These are phyloP conservation scores for Ascomycota sp. DNA, from an alignment of 2,329 filamentous ascomycete genomes.

Conservation along the genomic window DNA sequence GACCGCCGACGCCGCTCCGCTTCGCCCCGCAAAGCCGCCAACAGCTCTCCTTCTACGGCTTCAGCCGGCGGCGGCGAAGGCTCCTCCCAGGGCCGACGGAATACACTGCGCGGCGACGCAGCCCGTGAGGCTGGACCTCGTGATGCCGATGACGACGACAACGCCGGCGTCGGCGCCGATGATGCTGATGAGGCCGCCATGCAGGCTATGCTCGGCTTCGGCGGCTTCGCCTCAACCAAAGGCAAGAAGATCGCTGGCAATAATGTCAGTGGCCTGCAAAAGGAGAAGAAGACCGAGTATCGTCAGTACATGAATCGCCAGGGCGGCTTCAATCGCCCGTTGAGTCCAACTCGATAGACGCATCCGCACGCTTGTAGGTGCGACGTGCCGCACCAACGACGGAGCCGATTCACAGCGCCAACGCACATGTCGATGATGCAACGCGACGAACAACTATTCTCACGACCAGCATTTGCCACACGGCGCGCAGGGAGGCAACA, in stretches of 20 bases:
- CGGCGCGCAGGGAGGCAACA: too few species aligned
- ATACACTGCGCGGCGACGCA: too few species aligned
- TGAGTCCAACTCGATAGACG: conserved; percentile 32
- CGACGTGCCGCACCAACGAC: too few species aligned
- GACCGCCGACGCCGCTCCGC: conserved; percentile 16
- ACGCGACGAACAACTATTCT: too few species aligned
- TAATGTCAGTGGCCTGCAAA: conserved; percentile 59
- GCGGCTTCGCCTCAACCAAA: conserved; percentile 69
- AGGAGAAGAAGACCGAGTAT: conserved; percentile 89
- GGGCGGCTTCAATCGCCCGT: conserved; percentile 62
- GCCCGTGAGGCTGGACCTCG: background rate
- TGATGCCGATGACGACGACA: conserved; percentile 6
- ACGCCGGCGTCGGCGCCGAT: conserved; percentile 18
- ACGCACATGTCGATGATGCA: too few species aligned
- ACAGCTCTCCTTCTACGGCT: too few species aligned
- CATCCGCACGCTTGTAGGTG: too few species aligned
- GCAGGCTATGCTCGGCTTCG: conserved; percentile 79
- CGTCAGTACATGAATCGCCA: conserved; percentile 89
- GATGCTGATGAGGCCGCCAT: conserved; percentile 56
- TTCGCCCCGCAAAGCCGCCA: conserved; percentile 11
- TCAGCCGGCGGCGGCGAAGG: too few species aligned
- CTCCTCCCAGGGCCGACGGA: too few species aligned
- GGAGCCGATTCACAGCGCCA: too few species aligned
- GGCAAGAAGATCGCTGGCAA: conserved; percentile 79
- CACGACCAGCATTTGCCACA: too few species aligned